A percentile compares a stretch with the other conserved stretches of the same genome.
phyloP scores from a whole-genome alignment of 179 eudicot species.

The Spergularia azorica region DNA sequence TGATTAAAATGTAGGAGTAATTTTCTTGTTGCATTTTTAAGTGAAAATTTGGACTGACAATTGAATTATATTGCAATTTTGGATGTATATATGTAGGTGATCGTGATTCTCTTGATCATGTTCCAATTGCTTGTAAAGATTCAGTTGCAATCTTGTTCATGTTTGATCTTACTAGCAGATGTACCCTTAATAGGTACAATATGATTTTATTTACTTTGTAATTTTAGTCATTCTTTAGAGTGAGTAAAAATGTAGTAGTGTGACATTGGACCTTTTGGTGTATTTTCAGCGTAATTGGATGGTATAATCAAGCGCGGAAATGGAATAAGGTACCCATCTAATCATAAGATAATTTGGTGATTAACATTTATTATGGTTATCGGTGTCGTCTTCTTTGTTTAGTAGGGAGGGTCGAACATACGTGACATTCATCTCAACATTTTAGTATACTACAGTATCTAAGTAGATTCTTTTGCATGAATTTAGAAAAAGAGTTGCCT shows the following conservation, averaged over 20 bases:
- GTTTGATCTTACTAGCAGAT: slow-evolving; percentile 91
- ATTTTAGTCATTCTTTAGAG: background rate
- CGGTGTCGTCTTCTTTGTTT: background rate
- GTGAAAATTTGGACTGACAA: background rate
- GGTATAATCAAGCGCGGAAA: slow-evolving; percentile 77
- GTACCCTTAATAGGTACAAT: slow-evolving; percentile 67
- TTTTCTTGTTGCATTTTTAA: too few species aligned
- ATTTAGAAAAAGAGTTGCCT: too few species aligned
- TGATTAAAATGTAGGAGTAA: too few species aligned
- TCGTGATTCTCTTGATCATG: slow-evolving; percentile 54
- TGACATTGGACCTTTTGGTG: background rate
- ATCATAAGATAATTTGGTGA: too few species aligned
- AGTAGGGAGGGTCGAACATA: too few species aligned
- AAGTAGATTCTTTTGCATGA: background rate
- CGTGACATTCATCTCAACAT: too few species aligned
- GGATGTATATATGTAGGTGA: slow-evolving; percentile 44
- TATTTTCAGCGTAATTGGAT: slow-evolving; percentile 66
- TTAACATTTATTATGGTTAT: background rate
- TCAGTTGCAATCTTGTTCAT: slow-evolving; percentile 78
- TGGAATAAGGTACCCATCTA: slow-evolving; percentile 61
- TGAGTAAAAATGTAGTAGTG: background rate
- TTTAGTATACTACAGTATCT: background rate
- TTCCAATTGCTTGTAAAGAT: slow-evolving; percentile 85
- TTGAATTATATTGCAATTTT: background rate
- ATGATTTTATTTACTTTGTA: background rate